These are phyloP conservation scores for Coccomyxa subellipsoidea DNA, from an alignment of 163 green algal genomes.

Conservation along the genomic window DNA sequence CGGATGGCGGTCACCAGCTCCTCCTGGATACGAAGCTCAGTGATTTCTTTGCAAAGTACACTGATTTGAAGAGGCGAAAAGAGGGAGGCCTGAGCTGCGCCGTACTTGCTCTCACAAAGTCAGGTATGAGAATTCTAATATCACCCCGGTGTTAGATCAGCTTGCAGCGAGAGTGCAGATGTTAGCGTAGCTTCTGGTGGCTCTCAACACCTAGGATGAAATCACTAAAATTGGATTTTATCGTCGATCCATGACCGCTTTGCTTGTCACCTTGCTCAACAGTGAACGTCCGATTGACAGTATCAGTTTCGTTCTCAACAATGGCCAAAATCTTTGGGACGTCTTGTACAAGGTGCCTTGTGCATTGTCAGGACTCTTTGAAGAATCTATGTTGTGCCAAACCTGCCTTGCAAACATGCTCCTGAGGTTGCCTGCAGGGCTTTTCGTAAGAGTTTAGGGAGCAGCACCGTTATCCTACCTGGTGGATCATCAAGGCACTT, in stretches of 20 bases:
- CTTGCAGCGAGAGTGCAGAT: not conserved
- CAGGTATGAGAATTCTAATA: not conserved
- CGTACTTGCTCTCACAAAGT: slow-evolving; percentile 4
- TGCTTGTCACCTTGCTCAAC: too few relatives aligned
- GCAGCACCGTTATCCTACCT: too few relatives aligned
- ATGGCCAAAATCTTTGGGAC: too few relatives aligned
- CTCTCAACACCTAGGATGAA: not conserved
- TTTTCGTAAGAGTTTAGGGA: too few relatives aligned
- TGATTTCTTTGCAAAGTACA: not conserved
- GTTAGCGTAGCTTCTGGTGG: not conserved
- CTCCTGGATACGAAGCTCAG: not conserved
- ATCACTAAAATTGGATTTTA: not conserved
- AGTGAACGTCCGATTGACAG: too few relatives aligned
- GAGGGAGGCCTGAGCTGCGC: not conserved
- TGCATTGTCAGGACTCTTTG: too few relatives aligned
- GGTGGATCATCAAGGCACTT: too few relatives aligned
- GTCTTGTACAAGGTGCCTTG: too few relatives aligned
- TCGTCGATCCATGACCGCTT: not conserved
- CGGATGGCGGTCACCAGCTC: slow-evolving; percentile 1
- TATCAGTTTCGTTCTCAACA: too few relatives aligned
- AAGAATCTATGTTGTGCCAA: too few relatives aligned
- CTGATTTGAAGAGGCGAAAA: not conserved
- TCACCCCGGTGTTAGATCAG: not conserved
- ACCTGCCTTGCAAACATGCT: too few relatives aligned
- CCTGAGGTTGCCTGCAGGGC: too few relatives aligned